Base-by-base conservation (phyloP, 2,329 filamentous ascomycete species). In the Elsinoe australis region DNA sequence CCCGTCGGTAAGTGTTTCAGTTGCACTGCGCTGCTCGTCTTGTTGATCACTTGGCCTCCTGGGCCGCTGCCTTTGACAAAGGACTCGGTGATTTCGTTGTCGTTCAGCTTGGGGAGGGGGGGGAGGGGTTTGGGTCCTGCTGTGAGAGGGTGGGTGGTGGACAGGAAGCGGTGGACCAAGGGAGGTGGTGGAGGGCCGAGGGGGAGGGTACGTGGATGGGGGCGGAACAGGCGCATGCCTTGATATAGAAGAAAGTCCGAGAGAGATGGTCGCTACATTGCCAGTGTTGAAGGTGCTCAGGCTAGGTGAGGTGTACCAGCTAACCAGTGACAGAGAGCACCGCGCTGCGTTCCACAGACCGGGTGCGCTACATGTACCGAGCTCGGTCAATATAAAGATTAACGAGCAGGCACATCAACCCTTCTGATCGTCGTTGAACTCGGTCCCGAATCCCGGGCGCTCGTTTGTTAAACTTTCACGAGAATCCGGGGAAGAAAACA, bases 1-100 rank as follows among this genome's bases (percentile, higher is more conserved):
- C 90, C 90, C 0, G 89, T 94, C 4, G 90, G 87, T 12, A 85
- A 69, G 65, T 98, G 92, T 56, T 83, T 92, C 28, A 98, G 74
- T 64, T 98, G 92, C 2, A 95, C 90, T 29, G 90, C 90, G 0
- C 87, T 95, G 55, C 82, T 88, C 19, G 92, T 98, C 79, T 98
- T 98, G 69, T 98, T 98, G 69, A 96, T 96, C 65, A 95, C 95
- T 64, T 98, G 92, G 0, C 92, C 92, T 18, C 92, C 92, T 0
- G 92, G 90, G 1, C 92, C 92, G 57, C 80, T 85, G 58, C 92
- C 92, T 64, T 92, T 94, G 52, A 98, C 74, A 67, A 94, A 96
- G 33, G 75, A 76, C 61, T 95, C 86, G 49, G 83, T 80, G 56
- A 96, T 80, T 46, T 95, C 88, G 14, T 74, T 70, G 55, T 95